These are phyloP conservation scores for Penicillium sp. DNA, from an alignment of 2,329 filamentous ascomycete species.

Conservation along the genomic window DNA sequence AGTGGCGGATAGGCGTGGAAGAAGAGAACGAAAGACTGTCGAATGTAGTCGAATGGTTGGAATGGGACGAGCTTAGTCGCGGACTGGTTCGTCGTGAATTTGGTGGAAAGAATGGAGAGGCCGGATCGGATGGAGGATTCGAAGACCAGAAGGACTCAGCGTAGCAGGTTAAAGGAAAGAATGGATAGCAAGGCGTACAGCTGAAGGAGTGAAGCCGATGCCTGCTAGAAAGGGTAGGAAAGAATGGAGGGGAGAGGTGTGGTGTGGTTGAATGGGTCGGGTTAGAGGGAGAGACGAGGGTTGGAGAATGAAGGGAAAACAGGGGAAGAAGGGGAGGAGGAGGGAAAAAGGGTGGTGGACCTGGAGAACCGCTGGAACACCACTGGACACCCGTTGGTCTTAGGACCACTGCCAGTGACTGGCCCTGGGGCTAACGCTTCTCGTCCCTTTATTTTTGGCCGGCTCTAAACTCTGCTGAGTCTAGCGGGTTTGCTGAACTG, in stretches of 20 bases:
- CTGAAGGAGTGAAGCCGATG: slow-evolving; percentile 70
- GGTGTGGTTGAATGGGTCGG: neutral
- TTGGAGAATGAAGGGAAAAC: slow-evolving; percentile 36
- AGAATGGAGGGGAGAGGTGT: slow-evolving; percentile 29
- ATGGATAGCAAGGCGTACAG: slow-evolving; percentile 58
- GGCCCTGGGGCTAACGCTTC: neutral
- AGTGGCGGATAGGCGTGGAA: slow-evolving; percentile 28
- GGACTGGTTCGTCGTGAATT: slow-evolving; percentile 18
- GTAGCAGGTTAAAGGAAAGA: slow-evolving; percentile 44
- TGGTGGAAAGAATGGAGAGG: slow-evolving; percentile 25
- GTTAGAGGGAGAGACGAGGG: slow-evolving; percentile 16
- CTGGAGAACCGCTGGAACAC: neutral
- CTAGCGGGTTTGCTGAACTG: slow-evolving; percentile 43
- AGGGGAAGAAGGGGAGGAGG: slow-evolving; percentile 23
- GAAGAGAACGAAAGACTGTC: slow-evolving; percentile 13
- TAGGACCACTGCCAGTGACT: neutral
- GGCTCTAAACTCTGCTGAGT: slow-evolving; percentile 37
- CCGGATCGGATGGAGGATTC: slow-evolving; percentile 13
- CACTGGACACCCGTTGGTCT: neutral
- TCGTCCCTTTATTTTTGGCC: slow-evolving; percentile 27
- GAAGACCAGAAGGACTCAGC: slow-evolving; percentile 23
- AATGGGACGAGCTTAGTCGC: slow-evolving; percentile 25
- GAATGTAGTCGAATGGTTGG: slow-evolving; percentile 11
- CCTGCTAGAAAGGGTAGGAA: slow-evolving; percentile 45
- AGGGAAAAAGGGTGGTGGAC: slow-evolving; percentile 32